A percentile compares a stretch with the other conserved stretches of the same genome.
These are phyloP conservation scores for Colletotrichum horii DNA, from an alignment of 2,329 filamentous ascomycete genomes.

Conservation along the genomic window DNA sequence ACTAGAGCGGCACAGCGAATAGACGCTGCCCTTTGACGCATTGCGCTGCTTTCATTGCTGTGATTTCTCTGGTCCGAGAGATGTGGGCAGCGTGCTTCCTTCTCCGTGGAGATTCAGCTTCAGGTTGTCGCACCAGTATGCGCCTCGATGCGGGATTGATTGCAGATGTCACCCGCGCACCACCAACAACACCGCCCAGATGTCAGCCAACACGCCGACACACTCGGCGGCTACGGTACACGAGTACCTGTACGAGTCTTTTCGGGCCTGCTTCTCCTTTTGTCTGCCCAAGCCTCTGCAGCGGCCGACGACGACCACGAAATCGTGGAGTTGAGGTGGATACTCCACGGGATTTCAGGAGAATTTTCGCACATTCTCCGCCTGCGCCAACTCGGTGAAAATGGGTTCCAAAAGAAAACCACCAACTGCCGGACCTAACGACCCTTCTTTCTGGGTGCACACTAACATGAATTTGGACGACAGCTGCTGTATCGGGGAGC, in stretches of 20 bases:
- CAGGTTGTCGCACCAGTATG: slow-evolving; percentile 6
- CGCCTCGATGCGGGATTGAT: not conserved
- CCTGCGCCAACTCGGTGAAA: not conserved
- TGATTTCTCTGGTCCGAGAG: not conserved
- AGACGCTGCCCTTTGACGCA: not conserved
- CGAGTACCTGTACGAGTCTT: not conserved
- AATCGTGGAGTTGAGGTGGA: not conserved
- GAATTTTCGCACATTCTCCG: not conserved
- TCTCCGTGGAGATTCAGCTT: not conserved
- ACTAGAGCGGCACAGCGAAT: not conserved
- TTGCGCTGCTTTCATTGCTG: not conserved
- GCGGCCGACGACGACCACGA: not conserved
- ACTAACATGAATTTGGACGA: not conserved
- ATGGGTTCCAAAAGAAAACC: not conserved
- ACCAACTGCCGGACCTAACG: not conserved
- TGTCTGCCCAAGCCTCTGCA: not conserved
- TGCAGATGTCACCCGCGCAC: not conserved
- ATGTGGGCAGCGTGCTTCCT: not conserved
- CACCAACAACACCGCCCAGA: not conserved
- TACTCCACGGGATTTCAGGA: not conserved
- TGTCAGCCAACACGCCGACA: not conserved
- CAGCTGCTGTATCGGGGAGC: not conserved
- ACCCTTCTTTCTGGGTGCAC: not conserved
- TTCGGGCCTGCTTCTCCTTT: not conserved
- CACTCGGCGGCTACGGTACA: not conserved